Percentiles rank a stretch among this genome's conserved stretches.
These are phyloP conservation scores for Penicillium brasilianum DNA, from an alignment of 2,329 filamentous ascomycete genomes.

Conservation along the genomic window DNA sequence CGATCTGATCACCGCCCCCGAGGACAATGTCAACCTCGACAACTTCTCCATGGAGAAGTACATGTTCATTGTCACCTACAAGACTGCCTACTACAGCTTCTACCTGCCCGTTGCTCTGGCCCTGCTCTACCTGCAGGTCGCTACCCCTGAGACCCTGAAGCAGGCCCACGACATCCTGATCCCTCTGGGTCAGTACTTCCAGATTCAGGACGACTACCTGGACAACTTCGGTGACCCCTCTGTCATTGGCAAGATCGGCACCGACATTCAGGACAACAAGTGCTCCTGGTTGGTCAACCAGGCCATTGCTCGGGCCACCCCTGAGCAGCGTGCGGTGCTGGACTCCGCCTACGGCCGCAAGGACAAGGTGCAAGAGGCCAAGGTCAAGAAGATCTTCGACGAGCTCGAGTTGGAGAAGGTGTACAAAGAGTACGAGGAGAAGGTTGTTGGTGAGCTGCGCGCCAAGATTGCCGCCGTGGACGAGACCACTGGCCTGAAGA, in stretches of 20 bases:
- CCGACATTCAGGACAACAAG: conserved; percentile 99
- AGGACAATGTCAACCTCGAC: conserved; percentile 88
- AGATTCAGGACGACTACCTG: conserved; percentile 97
- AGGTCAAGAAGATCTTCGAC: conserved; percentile 85
- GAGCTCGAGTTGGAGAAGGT: conserved; percentile 82
- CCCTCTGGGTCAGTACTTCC: conserved; percentile 98
- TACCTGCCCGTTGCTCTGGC: conserved; percentile 95
- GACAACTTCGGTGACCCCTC: conserved; percentile 95
- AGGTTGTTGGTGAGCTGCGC: conserved; percentile 76
- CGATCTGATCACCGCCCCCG: conserved; percentile 92
- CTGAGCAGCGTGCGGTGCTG: conserved; percentile 84
- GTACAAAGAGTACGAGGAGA: conserved; percentile 90
- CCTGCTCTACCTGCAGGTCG: conserved; percentile 81
- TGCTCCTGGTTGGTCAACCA: conserved; percentile 99
- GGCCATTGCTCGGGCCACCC: conserved; percentile 77
- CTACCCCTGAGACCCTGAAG: conserved; percentile 86
- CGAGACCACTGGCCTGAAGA: conserved; percentile 87
- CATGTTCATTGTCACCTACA: conserved; percentile 98
- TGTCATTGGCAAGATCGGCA: conserved; percentile 97
- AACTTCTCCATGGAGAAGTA: conserved; percentile 95
- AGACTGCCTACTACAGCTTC: conserved; percentile 99
- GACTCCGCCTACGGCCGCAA: conserved; percentile 95
- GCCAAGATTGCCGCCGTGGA: conserved; percentile 78
- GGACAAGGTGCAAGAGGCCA: conserved; percentile 78
- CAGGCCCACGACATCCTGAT: conserved; percentile 91